Base-by-base conservation (phyloP, 768 basidiomycete genomes). In the Tephrocybe sp. region DNA sequence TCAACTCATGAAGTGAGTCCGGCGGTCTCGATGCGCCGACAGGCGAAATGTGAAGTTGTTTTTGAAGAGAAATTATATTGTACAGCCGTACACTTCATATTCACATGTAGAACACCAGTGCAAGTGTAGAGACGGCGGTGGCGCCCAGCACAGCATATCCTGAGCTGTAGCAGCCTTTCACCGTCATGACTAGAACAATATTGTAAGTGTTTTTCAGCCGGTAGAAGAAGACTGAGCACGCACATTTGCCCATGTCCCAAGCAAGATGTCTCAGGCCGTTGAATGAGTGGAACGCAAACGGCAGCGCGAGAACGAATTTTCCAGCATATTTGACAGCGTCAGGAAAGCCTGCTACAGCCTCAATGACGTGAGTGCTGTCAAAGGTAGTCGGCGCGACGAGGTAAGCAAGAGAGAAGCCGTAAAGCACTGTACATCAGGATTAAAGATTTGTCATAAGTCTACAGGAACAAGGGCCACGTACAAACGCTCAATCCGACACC, bases 191-290 rank as follows among this genome's bases (percentile, higher is more conserved):
- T 98, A 60, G 14, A 50, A 17, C 44, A n/a, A 40, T 40, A 20
- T 54, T 25, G 18, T 23, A 26, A 23, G 18, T n/a, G n/a, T 2
- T 42, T 7, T 44, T 28, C 28, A 28, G 20, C 14, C 26, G 12
- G 11, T 5, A 24, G 15, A 40, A 11, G 20, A 38, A 15, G 1
- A 34, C 23, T 17, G 30, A 12, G 21, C n/a, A 51, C 56, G 41
- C 17, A 98, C 96, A 86, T 76, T 86, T 88, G 52, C 86, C 85
- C 65, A 80, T 69, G 71, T 98, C 96, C 96, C 96, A 98, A 28
- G 71, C 68, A 61, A 98, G 72, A 76, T 98, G 96, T 36, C 96
- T 82, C 54, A 98, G 55, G 3, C 96, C 96, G 69, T 98, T 98
- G 69, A 84, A 77, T 7, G 83, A 80, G 73, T 98, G 96, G 82